Conservation (phyloP, 106 monocot species). For the Gastrodia elata region DNA sequence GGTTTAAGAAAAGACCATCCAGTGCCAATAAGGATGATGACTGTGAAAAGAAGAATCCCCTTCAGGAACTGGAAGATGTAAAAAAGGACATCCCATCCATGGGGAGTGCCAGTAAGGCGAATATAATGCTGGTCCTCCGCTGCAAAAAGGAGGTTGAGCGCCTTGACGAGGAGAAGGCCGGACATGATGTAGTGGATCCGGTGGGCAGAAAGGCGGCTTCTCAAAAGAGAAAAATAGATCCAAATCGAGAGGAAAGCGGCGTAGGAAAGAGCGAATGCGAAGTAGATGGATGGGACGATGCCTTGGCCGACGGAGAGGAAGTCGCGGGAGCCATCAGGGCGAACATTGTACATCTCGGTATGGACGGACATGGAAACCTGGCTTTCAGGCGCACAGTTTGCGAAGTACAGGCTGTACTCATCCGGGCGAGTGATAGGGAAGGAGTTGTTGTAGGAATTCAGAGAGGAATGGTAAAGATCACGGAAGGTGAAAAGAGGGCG, state of each 20-base stretch:
- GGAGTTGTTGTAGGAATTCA: slow-evolving; percentile 21
- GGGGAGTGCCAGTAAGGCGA: slow-evolving; percentile 71
- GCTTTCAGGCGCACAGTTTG: slow-evolving; percentile 39
- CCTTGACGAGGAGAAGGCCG: slow-evolving; percentile 49
- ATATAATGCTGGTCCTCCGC: slow-evolving; percentile 93
- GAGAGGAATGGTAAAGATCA: slow-evolving; percentile 18
- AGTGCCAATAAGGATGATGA: slow-evolving; percentile 84
- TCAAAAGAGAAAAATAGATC: slow-evolving; percentile 46
- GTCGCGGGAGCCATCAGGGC: slow-evolving; percentile 30
- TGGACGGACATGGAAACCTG: slow-evolving; percentile 52
- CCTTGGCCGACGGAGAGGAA: slow-evolving; percentile 73
- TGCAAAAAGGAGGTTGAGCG: slow-evolving; percentile 59
- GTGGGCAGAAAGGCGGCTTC: slow-evolving; percentile 47
- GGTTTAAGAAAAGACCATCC: slow-evolving; percentile 97
- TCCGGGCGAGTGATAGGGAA: slow-evolving; percentile 56
- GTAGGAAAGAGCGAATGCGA: slow-evolving; percentile 54
- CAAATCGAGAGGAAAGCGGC: slow-evolving; percentile 43
- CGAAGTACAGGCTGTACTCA: slow-evolving; percentile 76
- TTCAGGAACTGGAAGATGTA: slow-evolving; percentile 88
- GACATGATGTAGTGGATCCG: slow-evolving; percentile 81
- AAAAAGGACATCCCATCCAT: slow-evolving; percentile 92
- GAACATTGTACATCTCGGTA: slow-evolving; percentile 67
- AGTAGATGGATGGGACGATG: slow-evolving; percentile 48
- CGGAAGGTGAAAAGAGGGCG: slow-evolving; percentile 49
- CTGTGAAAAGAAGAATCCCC: slow-evolving; percentile 76